Evolutionary conservation across 345 rosid genomes (phyloP), one percentile per base, ranked within the genome.

Genomic region (Eucalyptus lansdowneana): DNA sequence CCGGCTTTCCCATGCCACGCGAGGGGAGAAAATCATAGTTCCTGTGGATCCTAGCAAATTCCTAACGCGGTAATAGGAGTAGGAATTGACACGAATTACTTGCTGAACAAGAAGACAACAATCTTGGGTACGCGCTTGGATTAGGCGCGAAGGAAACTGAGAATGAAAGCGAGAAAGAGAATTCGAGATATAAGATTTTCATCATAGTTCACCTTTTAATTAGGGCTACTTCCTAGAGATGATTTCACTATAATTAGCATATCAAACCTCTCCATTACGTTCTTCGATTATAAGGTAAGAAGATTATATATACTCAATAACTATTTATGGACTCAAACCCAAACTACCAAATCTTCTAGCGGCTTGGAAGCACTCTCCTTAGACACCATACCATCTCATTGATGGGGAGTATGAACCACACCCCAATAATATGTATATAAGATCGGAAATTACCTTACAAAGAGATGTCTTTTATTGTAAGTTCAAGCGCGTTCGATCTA

Each of bases 391-490:
- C 13, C 29, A 56, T 24, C 27, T 56, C 29, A 24, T 56, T 2
- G 1, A 56, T 56, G 27, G 29, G 13, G 6, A 56, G 29, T 56
- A 24, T 0, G 0, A 56, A 56, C 5, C 62, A 56, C 6, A 1
- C 13, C 29, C 12, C 6, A 56, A 56, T 2, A 24, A 2, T 31
- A 67, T 1, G 4, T 67, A 31, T 19, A 6, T 31, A 69, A 8
- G 80, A 69, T 69, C 3, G 2, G 44, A 69, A 69, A 69, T 69
- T 9, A 34, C 5, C 42, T 31, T 34, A 16, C 42, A 34, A 2
- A 31, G 42, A 17, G 7, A 67, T 16, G 80, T 15, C 80, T 69
- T 31, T 5, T 16, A 14, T 67, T 29, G 40, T 14, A 67, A 31
- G 40, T 67, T 8, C 76, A 67, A n/a, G 40, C 22, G 11, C 11